Conservation (phyloP, 257 asterid species). For the Apocynum venetum region DNA sequence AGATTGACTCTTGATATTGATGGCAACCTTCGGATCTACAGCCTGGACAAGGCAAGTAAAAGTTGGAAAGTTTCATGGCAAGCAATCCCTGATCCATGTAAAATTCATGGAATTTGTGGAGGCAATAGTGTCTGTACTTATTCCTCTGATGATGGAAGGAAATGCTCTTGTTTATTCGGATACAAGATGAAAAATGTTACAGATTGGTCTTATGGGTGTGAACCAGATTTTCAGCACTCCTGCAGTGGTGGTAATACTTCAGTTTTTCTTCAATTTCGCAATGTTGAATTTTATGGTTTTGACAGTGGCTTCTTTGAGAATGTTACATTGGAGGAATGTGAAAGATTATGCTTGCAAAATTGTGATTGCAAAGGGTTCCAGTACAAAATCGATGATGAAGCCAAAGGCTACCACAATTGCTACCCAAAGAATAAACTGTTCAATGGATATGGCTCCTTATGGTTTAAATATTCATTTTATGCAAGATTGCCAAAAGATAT, state of each 20-base stretch:
- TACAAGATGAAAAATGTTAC: constrained; percentile 22
- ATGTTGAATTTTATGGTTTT: constrained; percentile 37
- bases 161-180: constrained; percentile 40
- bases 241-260: constrained; percentile 6
- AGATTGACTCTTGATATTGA: constrained; percentile 32
- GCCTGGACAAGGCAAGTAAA: constrained; percentile 14
- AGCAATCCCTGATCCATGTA: constrained; percentile 19
- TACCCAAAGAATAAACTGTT: constrained; percentile 24
- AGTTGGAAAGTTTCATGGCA: constrained; percentile 41
- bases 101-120: constrained; percentile 40
- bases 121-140: constrained; percentile 31
- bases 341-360: constrained; percentile 19
- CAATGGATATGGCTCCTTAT: constrained; percentile 24
- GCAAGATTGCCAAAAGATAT: constrained; percentile 18
- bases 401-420: constrained; percentile 21
- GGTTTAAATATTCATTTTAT: constrained; percentile 14
- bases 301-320: constrained; percentile 23
- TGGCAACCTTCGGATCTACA: constrained; percentile 34
- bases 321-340: constrained; percentile 21
- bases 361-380: constrained; percentile 40
- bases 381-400: constrained; percentile 6
- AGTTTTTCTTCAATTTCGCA: constrained; percentile 17
- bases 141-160: constrained; percentile 5
- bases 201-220: constrained; percentile 43
- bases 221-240: constrained; percentile 24